Percentiles rank a stretch among this genome's conserved stretches.
These are phyloP conservation scores for Aspergillus nomiae DNA, from an alignment of 2,329 filamentous ascomycete species.

Conservation along the genomic window DNA sequence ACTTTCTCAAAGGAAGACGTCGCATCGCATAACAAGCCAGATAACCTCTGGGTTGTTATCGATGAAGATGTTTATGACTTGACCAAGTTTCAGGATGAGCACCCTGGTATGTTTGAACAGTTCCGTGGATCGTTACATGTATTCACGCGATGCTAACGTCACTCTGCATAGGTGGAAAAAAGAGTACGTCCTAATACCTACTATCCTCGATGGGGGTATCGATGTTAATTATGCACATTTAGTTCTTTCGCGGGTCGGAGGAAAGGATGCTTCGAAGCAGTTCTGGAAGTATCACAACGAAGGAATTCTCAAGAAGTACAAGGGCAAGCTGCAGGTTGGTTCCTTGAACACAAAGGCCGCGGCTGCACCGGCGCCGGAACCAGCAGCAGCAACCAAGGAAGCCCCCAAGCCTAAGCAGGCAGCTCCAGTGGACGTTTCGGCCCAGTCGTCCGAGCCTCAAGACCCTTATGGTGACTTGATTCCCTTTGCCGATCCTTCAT, in stretches of 20 bases:
- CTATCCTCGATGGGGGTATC: neutral
- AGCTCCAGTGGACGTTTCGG: slow-evolving; percentile 46
- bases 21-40: slow-evolving; percentile 84
- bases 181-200: slow-evolving; percentile 54
- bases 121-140: neutral
- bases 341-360: slow-evolving; percentile 82
- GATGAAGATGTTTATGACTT: slow-evolving; percentile 96
- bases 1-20: slow-evolving; percentile 83
- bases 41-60: slow-evolving; percentile 84
- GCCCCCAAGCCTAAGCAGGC: slow-evolving; percentile 59
- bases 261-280: slow-evolving; percentile 69
- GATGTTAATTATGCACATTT: slow-evolving; percentile 22
- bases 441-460: slow-evolving; percentile 68
- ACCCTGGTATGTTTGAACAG: slow-evolving; percentile 56
- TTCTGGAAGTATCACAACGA: slow-evolving; percentile 69
- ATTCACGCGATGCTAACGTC: slow-evolving; percentile 20
- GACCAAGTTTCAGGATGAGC: slow-evolving; percentile 83
- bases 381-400: slow-evolving; percentile 51
- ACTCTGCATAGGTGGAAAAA: slow-evolving; percentile 63
- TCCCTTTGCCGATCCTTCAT: slow-evolving; percentile 87
- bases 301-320: slow-evolving; percentile 63
- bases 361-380: slow-evolving; percentile 51
- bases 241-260: slow-evolving; percentile 66
- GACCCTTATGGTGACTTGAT: slow-evolving; percentile 85
- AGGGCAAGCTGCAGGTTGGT: slow-evolving; percentile 60